A percentile compares a stretch with the other conserved stretches of the same genome.
Evolutionary conservation across 1,139 yeast genomes (phyloP).

Genomic region (Yamadazyma diospyri): DNA sequence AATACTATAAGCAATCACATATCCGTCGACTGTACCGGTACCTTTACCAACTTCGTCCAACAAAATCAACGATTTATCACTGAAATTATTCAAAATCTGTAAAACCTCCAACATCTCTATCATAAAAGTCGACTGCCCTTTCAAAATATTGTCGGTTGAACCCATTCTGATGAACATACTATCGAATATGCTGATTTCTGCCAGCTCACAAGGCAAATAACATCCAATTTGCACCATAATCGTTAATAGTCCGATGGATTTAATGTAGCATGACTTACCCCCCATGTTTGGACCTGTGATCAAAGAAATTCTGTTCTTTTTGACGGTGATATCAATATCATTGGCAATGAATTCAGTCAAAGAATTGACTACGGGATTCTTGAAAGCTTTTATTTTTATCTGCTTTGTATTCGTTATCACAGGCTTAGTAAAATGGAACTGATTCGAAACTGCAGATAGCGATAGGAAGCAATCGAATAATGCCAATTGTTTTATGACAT

Average conservation of each 20-base stretch:
- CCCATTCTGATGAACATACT: conserved; percentile 64
- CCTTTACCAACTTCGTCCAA: conserved; percentile 89
- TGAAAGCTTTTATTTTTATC: conserved; percentile 53
- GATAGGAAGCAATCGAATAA: conserved; percentile 74
- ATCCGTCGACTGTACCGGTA: conserved; percentile 89
- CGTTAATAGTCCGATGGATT: conserved; percentile 86
- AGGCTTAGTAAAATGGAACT: conserved; percentile 53
- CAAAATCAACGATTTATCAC: conserved; percentile 54
- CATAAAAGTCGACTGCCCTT: conserved; percentile 74
- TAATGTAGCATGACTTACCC: conserved; percentile 91
- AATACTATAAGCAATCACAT: conserved; percentile 78
- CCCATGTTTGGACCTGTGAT: conserved; percentile 99
- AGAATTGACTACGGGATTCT: conserved; percentile 80
- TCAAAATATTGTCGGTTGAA: conserved; percentile 64
- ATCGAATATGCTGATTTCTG: conserved; percentile 56
- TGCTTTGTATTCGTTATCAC: conserved; percentile 42
- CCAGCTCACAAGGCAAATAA: conserved; percentile 63
- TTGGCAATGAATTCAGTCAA: conserved; percentile 65
- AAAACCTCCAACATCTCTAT: conserved; percentile 68
- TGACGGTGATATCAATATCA: conserved; percentile 48
- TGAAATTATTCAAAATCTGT: conserved; percentile 45
- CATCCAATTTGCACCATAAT: conserved; percentile 91
- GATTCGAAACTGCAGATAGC: conserved; percentile 45
- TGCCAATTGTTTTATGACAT: conserved; percentile 52
- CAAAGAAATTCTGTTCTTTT: conserved; percentile 50